Evolutionary conservation across 805 yeast species (phyloP).

Genomic region (Wickerhamiella siamensis): DNA sequence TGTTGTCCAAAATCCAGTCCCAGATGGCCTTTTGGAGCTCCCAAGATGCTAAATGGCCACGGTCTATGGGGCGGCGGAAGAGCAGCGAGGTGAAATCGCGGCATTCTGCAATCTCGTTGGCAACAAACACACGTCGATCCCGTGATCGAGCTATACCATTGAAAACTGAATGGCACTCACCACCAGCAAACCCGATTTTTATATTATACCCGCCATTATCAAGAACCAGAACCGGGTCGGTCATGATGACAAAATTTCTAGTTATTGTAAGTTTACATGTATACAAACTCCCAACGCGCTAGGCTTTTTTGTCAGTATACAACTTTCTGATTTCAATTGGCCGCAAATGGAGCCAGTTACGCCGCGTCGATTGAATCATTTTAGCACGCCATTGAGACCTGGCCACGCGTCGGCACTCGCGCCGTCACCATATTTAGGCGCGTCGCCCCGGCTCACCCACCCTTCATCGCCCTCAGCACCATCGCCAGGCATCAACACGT

Average conservation of each 20-base stretch:
- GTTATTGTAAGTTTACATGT: not conserved
- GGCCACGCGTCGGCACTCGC: no score
- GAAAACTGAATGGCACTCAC: constrained; percentile 37
- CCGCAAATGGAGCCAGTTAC: not conserved
- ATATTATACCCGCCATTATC: constrained; percentile 86
- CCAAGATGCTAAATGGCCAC: constrained; percentile 86
- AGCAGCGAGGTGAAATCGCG: constrained; percentile 61
- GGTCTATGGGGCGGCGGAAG: constrained; percentile 70
- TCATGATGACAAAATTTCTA: not conserved
- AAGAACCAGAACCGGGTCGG: constrained; percentile 34
- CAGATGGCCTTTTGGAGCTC: constrained; percentile 76
- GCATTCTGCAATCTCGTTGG: constrained; percentile 50
- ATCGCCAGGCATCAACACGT: not conserved
- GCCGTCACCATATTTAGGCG: not conserved
- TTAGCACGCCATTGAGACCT: not conserved
- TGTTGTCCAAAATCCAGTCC: constrained; percentile 59
- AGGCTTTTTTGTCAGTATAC: not conserved
- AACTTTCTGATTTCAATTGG: not conserved
- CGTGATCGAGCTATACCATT: constrained; percentile 63
- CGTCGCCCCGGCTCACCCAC: not conserved
- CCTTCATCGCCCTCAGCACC: not conserved
- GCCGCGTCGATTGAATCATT: no score
- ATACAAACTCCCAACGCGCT: not conserved
- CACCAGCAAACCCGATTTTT: constrained; percentile 42
- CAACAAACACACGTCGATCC: constrained; percentile 60